Evolutionary conservation across 139 green algal genomes (phyloP).

Genomic region (Picochlorum sp.): DNA sequence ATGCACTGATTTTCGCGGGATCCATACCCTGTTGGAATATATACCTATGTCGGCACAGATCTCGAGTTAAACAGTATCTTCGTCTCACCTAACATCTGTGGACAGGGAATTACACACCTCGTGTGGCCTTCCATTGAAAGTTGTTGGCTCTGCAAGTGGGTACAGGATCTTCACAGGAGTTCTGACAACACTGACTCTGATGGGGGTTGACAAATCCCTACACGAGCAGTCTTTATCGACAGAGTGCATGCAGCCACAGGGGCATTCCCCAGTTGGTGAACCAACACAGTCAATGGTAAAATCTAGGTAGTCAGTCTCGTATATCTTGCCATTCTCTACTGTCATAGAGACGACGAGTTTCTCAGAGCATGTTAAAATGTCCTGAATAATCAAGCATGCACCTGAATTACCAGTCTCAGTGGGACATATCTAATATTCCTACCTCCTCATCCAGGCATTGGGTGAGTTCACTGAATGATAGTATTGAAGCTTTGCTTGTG

Average conservation of each 20-base stretch:
- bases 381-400: not conserved
- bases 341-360: constrained; percentile 61
- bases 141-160: constrained; percentile 47
- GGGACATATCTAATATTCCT: not conserved
- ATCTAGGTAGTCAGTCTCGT: constrained; percentile 44
- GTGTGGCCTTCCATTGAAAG: constrained; percentile 39
- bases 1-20: constrained; percentile 12
- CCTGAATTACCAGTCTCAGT: not conserved
- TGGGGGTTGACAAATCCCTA: constrained; percentile 46
- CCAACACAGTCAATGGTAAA: constrained; percentile 55
- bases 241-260: constrained; percentile 67
- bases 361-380: constrained; percentile 36
- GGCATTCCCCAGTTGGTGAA: constrained; percentile 49
- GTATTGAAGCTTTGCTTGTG: too few relatives aligned
- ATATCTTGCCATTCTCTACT: constrained; percentile 34
- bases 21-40: constrained; percentile 17
- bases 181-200: constrained; percentile 56
- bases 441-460: not conserved
- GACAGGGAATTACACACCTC: constrained; percentile 26
- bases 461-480: not conserved
- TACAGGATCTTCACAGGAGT: constrained; percentile 54
- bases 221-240: constrained; percentile 53
- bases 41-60: too few relatives aligned
- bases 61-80: too few relatives aligned
- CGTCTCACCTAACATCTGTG: too few relatives aligned